phyloP scores from a whole-genome alignment of 176 grass and related monocot genomes.

The Raddia distichophylla region DNA sequence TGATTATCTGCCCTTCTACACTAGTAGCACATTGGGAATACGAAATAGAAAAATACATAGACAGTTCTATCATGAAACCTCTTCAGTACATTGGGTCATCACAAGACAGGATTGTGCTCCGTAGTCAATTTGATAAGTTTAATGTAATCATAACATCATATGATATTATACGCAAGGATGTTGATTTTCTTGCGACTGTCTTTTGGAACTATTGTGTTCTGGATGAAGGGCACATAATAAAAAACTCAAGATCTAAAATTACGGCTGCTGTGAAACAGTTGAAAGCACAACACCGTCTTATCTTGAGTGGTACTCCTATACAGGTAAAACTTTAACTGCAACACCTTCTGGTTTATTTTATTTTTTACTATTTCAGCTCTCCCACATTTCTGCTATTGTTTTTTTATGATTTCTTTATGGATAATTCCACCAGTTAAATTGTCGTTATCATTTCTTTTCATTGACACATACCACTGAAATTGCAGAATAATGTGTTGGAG shows the following conservation, averaged over 20 bases:
- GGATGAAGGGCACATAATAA: constrained; percentile 99
- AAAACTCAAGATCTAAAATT: constrained; percentile 98
- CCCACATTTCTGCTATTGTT: constrained; percentile 15
- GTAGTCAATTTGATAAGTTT: constrained; percentile 74
- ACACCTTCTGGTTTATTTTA: constrained; percentile 19
- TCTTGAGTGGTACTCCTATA: constrained; percentile 97
- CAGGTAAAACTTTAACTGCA: constrained; percentile 55
- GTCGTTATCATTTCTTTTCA: constrained; percentile 12
- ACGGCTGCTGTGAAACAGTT: constrained; percentile 91
- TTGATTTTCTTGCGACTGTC: constrained; percentile 76
- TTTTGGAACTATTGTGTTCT: constrained; percentile 97
- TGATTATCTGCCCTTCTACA: constrained; percentile 97
- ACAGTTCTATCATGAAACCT: constrained; percentile 72
- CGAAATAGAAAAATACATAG: constrained; percentile 98
- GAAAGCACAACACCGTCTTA: constrained; percentile 94
- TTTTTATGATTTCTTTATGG: constrained; percentile 33
- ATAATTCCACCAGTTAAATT: background rate
- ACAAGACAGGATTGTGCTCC: constrained; percentile 75
- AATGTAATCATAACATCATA: constrained; percentile 97
- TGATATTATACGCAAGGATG: constrained; percentile 98
- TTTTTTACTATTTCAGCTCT: background rate
- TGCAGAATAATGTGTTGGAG: constrained; percentile 99
- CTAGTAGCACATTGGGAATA: constrained; percentile 99
- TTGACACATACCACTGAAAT: constrained; percentile 46
- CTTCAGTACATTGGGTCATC: constrained; percentile 92